These are phyloP conservation scores for Liquidambar formosana DNA, from an alignment of 164 flowering plant genomes.

Conservation along the genomic window DNA sequence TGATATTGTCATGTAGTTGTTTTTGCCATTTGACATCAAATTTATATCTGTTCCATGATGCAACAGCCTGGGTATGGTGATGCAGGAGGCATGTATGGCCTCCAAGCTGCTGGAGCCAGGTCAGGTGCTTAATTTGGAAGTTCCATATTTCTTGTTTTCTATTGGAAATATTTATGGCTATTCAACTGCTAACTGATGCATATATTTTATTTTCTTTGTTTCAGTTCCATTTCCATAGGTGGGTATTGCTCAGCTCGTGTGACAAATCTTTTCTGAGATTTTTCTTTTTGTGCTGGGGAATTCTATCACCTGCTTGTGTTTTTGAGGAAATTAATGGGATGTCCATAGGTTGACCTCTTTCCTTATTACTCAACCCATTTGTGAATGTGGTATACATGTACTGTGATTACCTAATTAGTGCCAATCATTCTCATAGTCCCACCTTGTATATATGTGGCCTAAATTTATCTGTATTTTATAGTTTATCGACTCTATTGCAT, in stretches of 20 bases:
- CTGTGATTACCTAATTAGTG: background rate
- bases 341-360: background rate
- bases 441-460: background rate
- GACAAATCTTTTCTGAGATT: conserved; percentile 7
- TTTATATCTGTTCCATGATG: conserved; percentile 10
- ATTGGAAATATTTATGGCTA: conserved; percentile 1
- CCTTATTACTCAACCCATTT: background rate
- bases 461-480: background rate
- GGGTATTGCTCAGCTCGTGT: conserved; percentile 27
- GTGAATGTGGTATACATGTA: background rate
- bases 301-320: background rate
- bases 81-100: conserved; percentile 58
- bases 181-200: conserved; percentile 15
- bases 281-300: conserved; percentile 14
- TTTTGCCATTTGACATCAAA: conserved; percentile 2
- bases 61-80: conserved; percentile 78
- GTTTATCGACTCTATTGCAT: too few species aligned
- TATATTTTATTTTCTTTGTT: conserved; percentile 24
- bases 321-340: background rate
- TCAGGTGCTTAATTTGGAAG: conserved; percentile 40
- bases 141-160: background rate
- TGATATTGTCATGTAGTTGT: background rate
- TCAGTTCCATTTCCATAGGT: conserved; percentile 95
- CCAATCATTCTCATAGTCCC: background rate
- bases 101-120: conserved; percentile 50